Evolutionary conservation across 805 yeast genomes (phyloP), one percentile per base, ranked within the genome.

Genomic region (Nakazawaea siamensis): DNA sequence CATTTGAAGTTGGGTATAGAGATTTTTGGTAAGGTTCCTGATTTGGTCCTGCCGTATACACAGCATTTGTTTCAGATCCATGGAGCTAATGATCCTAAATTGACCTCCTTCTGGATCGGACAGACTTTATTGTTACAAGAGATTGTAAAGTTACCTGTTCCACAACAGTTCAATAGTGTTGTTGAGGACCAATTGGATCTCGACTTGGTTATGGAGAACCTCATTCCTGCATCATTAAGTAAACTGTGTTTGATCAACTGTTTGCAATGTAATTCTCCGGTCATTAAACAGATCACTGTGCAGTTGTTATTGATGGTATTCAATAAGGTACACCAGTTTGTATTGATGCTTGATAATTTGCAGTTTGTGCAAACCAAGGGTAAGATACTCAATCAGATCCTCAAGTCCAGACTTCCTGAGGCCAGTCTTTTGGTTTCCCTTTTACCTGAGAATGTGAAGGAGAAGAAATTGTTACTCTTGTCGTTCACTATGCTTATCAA

Each of bases 101-200:
- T 81, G 37, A 66, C 90, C 1, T 77, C 90, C 10, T 85, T 81
- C 60, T 88, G 94, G 87, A 64, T 86, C 31, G 82, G 92, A 6
- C 80, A 73, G 55, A 70, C 85, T 1, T 60, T 79, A 18, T 53
- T 85, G 2, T 57, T 79, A 29, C 65, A 77, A 1, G 72, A 74
- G 38, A 64, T 83, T 5, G 64, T 84, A n/a, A 64, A 66, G 19
- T 45, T 77, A 3, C 71, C 74, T 1, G 49, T 80, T 6, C 86
- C 92, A 0, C 43, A 41, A 2, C n/a, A n/a, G 10, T 15, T 9
- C 13, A 29, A 20, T 8, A 18, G 20, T 11, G n/a, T 5, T 7
- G 16, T 13, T 15, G 26, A 17, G 4, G 23, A 26, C 2, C 24
- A 27, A 6, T 18, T 38, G 6, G 13, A 27, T 12, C n/a, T 24